Percentiles rank a stretch among this genome's conserved stretches.
phyloP scores from a whole-genome alignment of 306 rosid species.

The Vigna nakashimae region DNA sequence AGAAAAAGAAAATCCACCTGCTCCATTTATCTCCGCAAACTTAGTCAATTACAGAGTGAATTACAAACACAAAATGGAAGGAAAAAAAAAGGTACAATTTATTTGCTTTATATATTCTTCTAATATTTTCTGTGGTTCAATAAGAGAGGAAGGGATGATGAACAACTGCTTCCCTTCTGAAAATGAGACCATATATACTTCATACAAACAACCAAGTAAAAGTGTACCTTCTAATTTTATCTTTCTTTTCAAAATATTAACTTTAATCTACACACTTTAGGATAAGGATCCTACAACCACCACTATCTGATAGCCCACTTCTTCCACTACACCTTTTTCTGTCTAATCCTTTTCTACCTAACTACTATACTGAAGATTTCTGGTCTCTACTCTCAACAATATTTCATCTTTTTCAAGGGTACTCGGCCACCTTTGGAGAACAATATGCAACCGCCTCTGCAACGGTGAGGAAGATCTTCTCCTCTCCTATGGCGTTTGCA shows the following conservation, averaged over 20 bases:
- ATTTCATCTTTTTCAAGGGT: constrained; percentile 48
- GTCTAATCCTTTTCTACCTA: constrained; percentile 19
- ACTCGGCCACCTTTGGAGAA: constrained; percentile 68
- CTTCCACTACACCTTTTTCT: constrained; percentile 5
- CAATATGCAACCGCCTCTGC: constrained; percentile 81
- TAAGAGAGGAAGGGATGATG: not conserved
- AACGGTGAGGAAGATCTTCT: constrained; percentile 84
- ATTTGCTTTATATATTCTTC: not conserved
- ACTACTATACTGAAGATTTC: constrained; percentile 2
- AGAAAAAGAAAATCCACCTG: not conserved
- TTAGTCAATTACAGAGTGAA: not conserved
- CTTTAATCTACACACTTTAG: constrained; percentile 24
- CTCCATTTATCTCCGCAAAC: not conserved
- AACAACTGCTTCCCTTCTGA: not conserved
- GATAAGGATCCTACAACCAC: constrained; percentile 42
- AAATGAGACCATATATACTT: constrained; percentile 3
- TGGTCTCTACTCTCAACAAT: constrained; percentile 9
- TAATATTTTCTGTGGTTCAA: not conserved
- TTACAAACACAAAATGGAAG: not conserved
- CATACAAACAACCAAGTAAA: not conserved
- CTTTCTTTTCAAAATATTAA: not conserved
- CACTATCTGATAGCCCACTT: constrained; percentile 29
- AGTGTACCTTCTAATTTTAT: constrained; percentile 31
- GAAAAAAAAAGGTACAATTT: not conserved
- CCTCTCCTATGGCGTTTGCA: constrained; percentile 67